phyloP scores from a whole-genome alignment of 177 flowering plant species.

The Vitis hybrid region DNA sequence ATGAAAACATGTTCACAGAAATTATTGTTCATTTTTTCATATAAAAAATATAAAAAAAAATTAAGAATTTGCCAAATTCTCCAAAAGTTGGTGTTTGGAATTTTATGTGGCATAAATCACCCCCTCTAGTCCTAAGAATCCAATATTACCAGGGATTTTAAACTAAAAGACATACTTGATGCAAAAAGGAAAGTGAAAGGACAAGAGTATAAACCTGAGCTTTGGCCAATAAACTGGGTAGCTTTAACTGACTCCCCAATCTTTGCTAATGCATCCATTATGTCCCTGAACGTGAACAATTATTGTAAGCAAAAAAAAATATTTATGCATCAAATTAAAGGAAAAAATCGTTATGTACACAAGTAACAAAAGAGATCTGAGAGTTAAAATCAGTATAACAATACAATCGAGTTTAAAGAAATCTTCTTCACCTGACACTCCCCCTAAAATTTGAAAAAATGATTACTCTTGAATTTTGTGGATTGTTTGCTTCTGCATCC shows the following conservation, averaged over 20 bases:
- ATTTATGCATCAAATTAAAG: neutral
- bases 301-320: slow-evolving; percentile 5
- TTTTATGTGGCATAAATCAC: too few species aligned
- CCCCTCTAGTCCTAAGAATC: too few species aligned
- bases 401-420: slow-evolving; percentile 2
- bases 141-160: too few species aligned
- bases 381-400: neutral
- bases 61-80: too few species aligned
- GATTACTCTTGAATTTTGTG: slow-evolving; percentile 78
- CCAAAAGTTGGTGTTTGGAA: too few species aligned
- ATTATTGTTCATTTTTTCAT: too few species aligned
- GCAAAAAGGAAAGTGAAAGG: neutral
- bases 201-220: slow-evolving; percentile 61
- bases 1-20: too few species aligned
- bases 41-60: too few species aligned
- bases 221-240: slow-evolving; percentile 93
- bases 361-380: neutral
- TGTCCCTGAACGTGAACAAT: slow-evolving; percentile 60
- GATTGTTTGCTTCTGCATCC: slow-evolving; percentile 71
- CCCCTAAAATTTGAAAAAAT: slow-evolving; percentile 94
- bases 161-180: neutral
- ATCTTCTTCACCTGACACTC: slow-evolving; percentile 77
- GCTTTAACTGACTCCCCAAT: slow-evolving; percentile 77
- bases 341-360: neutral
- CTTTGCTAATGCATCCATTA: slow-evolving; percentile 62